Percentiles rank a stretch among this genome's conserved stretches.
Evolutionary conservation across 2,329 filamentous ascomycete species (phyloP).

Genomic region (Paracoccidioides lutzii): DNA sequence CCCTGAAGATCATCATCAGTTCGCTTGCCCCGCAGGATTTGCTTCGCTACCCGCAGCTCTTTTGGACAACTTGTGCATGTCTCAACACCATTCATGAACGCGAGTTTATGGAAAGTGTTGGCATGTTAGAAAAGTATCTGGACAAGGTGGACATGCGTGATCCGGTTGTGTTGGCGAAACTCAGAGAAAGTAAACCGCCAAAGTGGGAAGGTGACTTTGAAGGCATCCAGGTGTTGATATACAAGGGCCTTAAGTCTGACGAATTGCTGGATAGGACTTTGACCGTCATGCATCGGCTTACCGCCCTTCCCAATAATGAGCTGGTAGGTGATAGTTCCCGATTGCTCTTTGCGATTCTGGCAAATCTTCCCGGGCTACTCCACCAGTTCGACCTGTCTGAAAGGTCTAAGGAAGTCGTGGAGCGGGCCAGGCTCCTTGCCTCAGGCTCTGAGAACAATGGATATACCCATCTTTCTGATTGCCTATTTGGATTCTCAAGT

Average conservation of each 20-base stretch:
- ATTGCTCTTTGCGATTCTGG: conserved; percentile 72
- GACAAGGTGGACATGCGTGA: conserved; percentile 70
- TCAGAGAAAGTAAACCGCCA: conserved; percentile 66
- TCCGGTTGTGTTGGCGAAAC: conserved; percentile 51
- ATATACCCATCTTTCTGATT: conserved; percentile 52
- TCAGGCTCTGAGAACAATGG: conserved; percentile 61
- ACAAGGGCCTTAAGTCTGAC: conserved; percentile 85
- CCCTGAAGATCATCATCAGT: conserved; percentile 77
- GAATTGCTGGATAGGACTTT: conserved; percentile 67
- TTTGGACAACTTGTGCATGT: conserved; percentile 96
- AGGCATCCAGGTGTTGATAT: conserved; percentile 70
- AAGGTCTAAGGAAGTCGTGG: conserved; percentile 38
- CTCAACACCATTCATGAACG: conserved; percentile 92
- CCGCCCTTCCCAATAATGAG: conserved; percentile 62
- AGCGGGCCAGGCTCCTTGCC: conserved; percentile 57
- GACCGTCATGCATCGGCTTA: conserved; percentile 62
- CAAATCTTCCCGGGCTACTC: conserved; percentile 81
- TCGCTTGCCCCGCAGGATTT: conserved; percentile 70
- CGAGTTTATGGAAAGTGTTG: conserved; percentile 81
- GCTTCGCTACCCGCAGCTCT: conserved; percentile 82
- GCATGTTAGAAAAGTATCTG: conserved; percentile 80
- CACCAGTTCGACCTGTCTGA: conserved; percentile 57
- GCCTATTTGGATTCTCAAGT: conserved; percentile 57
- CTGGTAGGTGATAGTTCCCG: conserved; percentile 73
- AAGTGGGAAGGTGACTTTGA: conserved; percentile 86